Conservation (phyloP, 352 stramenopile species). For the Pythium pyrilobum region DNA sequence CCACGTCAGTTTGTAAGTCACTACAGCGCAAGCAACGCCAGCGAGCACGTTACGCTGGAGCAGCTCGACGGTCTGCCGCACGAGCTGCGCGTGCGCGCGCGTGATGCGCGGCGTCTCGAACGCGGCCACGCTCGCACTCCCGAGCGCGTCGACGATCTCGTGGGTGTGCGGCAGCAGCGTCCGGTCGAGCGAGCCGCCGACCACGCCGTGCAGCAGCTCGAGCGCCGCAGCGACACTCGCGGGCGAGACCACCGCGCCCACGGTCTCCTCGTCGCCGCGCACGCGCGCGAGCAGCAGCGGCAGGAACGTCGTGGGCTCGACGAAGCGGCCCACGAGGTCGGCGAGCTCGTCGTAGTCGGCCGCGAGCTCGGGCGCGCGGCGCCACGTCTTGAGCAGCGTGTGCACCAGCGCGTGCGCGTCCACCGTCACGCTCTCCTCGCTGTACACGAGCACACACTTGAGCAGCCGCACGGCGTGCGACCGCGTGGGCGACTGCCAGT, state of each 20-base stretch:
- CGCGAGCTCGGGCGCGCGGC: slow-evolving; percentile 15
- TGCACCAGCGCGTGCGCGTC: slow-evolving; percentile 75
- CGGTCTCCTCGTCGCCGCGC: slow-evolving; percentile 41
- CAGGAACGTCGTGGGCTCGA: slow-evolving; percentile 60
- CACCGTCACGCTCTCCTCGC: slow-evolving; percentile 92
- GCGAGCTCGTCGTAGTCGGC: slow-evolving; percentile 26
- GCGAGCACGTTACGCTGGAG: slow-evolving; percentile 34
- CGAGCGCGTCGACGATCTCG: slow-evolving; percentile 43
- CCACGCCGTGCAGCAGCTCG: slow-evolving; percentile 45
- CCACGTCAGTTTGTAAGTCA: background rate
- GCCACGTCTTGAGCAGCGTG: slow-evolving; percentile 56
- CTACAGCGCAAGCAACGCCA: too few species aligned
- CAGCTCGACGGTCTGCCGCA: slow-evolving; percentile 30
- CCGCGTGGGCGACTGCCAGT: slow-evolving; percentile 87
- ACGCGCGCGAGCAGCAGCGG: slow-evolving; percentile 55
- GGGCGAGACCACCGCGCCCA: slow-evolving; percentile 21
- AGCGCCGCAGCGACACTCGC: slow-evolving; percentile 24
- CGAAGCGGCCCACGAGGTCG: slow-evolving; percentile 58
- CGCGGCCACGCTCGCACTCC: slow-evolving; percentile 30
- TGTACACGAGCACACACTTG: slow-evolving; percentile 88
- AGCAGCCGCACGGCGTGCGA: slow-evolving; percentile 84
- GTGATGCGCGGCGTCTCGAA: slow-evolving; percentile 39
- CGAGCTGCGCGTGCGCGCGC: slow-evolving; percentile 24
- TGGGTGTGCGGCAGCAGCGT: slow-evolving; percentile 51
- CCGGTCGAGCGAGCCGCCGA: slow-evolving; percentile 54